Conservation (phyloP, 371 early-diverging fungal genomes). For the Lichtheimia corymbifera region DNA sequence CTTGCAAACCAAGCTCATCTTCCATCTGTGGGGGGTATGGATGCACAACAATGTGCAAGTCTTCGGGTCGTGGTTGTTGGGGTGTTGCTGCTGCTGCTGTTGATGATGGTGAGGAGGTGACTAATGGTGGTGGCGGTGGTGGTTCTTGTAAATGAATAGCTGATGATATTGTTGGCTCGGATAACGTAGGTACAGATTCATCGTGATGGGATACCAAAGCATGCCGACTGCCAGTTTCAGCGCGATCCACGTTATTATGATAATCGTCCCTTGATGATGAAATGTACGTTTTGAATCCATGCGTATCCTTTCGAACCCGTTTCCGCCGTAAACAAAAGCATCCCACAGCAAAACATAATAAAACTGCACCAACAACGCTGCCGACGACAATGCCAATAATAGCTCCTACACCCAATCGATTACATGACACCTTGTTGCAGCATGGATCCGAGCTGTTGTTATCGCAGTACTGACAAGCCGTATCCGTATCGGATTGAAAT, state of each 20-base stretch:
- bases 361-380: slow-evolving; percentile 9
- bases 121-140: not conserved
- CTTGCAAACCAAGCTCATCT: slow-evolving; percentile 71
- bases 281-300: slow-evolving; percentile 25
- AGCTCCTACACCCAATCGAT: slow-evolving; percentile 11
- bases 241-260: not conserved
- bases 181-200: not conserved
- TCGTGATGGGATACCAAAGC: not conserved
- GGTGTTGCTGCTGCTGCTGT: not conserved
- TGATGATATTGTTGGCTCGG: not conserved
- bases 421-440: slow-evolving; percentile 25
- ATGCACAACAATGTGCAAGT: slow-evolving; percentile 53
- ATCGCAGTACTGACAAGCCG: slow-evolving; percentile 37
- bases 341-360: slow-evolving; percentile 13
- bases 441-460: slow-evolving; percentile 31
- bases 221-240: not conserved
- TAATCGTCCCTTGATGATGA: slow-evolving; percentile 15
- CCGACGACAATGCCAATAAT: slow-evolving; percentile 20
- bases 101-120: not conserved
- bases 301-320: slow-evolving; percentile 23
- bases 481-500: slow-evolving; percentile 18
- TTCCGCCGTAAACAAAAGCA: slow-evolving; percentile 27
- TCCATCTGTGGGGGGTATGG: slow-evolving; percentile 64
- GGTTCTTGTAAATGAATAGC: not conserved
- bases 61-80: slow-evolving; percentile 24